Evolutionary conservation across 2,329 filamentous ascomycete genomes (phyloP).

Genomic region (Pyrenophora seminiperda): DNA sequence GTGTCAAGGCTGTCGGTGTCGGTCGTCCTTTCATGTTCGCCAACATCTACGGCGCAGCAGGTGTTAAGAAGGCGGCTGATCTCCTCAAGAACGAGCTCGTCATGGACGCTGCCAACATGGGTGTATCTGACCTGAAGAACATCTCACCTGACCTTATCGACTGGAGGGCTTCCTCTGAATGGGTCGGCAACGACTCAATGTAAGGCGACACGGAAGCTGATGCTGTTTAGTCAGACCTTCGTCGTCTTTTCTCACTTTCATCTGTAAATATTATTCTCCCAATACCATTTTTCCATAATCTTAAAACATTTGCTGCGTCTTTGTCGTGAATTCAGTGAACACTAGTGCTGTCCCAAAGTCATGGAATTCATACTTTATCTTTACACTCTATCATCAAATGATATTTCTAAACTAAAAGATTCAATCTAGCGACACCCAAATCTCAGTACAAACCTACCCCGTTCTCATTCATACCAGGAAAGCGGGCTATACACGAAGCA

Average conservation of each 20-base stretch:
- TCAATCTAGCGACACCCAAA: no score
- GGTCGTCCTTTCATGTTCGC: slow-evolving; percentile 59
- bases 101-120: slow-evolving; percentile 43
- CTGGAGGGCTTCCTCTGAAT: slow-evolving; percentile 24
- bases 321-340: no score
- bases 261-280: slow-evolving; percentile 1
- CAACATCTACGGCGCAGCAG: slow-evolving; percentile 63
- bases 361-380: no score
- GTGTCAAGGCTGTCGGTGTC: slow-evolving; percentile 51
- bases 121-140: slow-evolving; percentile 38
- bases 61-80: slow-evolving; percentile 62
- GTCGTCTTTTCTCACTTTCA: neutral
- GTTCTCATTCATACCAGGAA: no score
- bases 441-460: no score
- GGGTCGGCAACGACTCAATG: slow-evolving; percentile 15
- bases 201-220: neutral
- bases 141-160: slow-evolving; percentile 34
- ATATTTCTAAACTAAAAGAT: no score
- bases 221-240: no score
- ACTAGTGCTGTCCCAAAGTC: no score
- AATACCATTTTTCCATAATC: no score
- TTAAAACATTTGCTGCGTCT: no score
- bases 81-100: slow-evolving; percentile 59
- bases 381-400: no score
- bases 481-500: no score